Conservation (phyloP, 305 asterid species). For the Rubia peregrina region DNA sequence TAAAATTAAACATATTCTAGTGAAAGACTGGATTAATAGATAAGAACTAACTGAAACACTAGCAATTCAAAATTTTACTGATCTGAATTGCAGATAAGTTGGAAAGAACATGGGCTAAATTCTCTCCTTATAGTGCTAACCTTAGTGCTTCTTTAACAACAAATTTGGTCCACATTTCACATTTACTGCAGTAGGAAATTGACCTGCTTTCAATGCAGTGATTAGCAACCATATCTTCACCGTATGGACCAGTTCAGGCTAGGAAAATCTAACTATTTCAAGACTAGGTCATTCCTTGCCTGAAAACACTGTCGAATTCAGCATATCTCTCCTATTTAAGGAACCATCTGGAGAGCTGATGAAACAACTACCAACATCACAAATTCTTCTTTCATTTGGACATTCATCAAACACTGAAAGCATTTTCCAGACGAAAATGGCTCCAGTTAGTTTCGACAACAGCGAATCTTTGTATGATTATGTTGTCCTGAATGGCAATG, state of each 20-base stretch:
- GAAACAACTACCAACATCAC: background rate
- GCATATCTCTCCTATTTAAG: constrained; percentile 1
- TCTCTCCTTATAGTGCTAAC: too few species aligned
- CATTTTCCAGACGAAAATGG: constrained; percentile 12
- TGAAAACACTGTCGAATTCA: background rate
- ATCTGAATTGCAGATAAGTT: too few species aligned
- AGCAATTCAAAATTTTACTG: too few species aligned
- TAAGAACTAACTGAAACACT: too few species aligned
- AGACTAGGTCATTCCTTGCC: background rate
- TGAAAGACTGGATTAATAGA: too few species aligned
- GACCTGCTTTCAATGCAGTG: background rate
- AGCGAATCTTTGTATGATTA: constrained; percentile 23
- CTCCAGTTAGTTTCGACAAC: constrained; percentile 17
- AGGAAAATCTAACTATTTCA: background rate
- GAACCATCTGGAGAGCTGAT: background rate
- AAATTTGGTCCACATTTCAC: background rate
- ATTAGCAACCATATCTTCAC: background rate
- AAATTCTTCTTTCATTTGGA: background rate
- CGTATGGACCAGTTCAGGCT: background rate
- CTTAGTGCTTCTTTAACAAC: background rate
- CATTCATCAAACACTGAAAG: background rate
- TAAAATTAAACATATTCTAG: too few species aligned
- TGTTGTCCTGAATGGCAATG: constrained; percentile 30
- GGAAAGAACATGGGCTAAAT: too few species aligned
- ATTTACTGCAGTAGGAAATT: background rate